Evolutionary conservation across 495 filamentous ascomycete species (phyloP), one percentile per base, ranked within the genome.

Genomic region (Aspergillus diversus): DNA sequence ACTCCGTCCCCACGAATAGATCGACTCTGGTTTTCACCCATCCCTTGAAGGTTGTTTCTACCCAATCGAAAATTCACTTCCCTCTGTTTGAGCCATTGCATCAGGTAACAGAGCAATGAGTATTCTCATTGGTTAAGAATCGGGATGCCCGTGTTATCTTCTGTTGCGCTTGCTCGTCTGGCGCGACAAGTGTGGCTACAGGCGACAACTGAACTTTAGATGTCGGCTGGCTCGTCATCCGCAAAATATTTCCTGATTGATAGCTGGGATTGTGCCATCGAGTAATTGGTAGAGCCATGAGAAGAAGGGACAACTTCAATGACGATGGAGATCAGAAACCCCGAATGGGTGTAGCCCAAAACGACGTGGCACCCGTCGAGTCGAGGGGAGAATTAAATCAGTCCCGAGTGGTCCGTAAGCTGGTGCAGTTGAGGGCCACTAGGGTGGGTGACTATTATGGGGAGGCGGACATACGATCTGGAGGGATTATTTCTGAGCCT

Each of bases 311-410:
- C 15, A 13, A 48, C 33, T 52, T 31, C 47, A 33, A 16, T 42
- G 32, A 51, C 39, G 53, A 57, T 54, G 62, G 56, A 51, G 63
- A 56, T 49, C 31, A 59, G 51, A 27, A 35, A 46, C 15, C 67
- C 67, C 60, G 55, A 67, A 63, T 54, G 65, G 65, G 68, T 63
- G 64, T 65, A 64, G 65, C 60, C 63, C 43, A 61, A 58, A 58
- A 64, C 67, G 66, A 72, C 69, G 69, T 72, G 69, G 69, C 69
- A 69, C 63, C 37, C 64, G 33, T 51, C 54, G 59, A 67, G 69
- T 69, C 64, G 66, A 67, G 53, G 63, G 64, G 61, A 60, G 51
- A 55, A 33, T 37, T 46, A 43, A 34, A 39, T 49, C 53, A 57
- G 48, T 62, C 60, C 66, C 68, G 68, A 64, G 49, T 64, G 67